Evolutionary conservation across 1,284 basidiomycete genomes (phyloP).

Genomic region (Cryptococcus sp.): DNA sequence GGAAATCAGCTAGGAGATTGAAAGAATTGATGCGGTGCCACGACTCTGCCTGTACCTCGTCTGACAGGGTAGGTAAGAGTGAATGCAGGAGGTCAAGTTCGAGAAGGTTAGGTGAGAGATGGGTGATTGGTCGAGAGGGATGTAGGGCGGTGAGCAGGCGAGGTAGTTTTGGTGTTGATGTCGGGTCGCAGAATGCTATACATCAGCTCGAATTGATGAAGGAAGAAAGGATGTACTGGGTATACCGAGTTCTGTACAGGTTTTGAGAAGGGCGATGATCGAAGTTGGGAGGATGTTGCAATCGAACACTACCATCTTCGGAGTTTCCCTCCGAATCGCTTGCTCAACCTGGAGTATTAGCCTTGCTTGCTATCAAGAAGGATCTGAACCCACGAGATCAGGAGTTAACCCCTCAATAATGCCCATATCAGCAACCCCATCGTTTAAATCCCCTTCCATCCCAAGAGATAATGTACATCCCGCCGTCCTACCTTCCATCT

Average conservation of each 20-base stretch:
- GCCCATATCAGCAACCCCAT: slow-evolving; percentile 88
- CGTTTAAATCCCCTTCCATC: slow-evolving; percentile 63
- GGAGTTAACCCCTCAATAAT: slow-evolving; percentile 58
- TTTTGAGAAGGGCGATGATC: slow-evolving; percentile 55
- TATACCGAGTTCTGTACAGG: slow-evolving; percentile 51
- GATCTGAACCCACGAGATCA: slow-evolving; percentile 50
- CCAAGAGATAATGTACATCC: slow-evolving; percentile 73
- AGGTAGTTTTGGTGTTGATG: slow-evolving; percentile 73
- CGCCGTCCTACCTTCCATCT: slow-evolving; percentile 10
- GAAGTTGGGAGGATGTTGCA: slow-evolving; percentile 65
- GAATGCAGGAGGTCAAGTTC: slow-evolving; percentile 68
- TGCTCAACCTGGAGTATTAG: slow-evolving; percentile 10
- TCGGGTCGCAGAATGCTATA: slow-evolving; percentile 63
- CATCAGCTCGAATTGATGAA: slow-evolving; percentile 1
- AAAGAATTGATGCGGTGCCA: slow-evolving; percentile 57
- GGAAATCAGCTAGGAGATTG: slow-evolving; percentile 60
- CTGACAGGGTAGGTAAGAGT: slow-evolving; percentile 5
- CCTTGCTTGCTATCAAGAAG: background rate
- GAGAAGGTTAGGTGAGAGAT: slow-evolving; percentile 71
- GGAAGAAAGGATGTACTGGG: slow-evolving; percentile 51
- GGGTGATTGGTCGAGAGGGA: slow-evolving; percentile 53
- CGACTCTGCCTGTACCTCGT: background rate
- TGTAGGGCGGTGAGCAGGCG: slow-evolving; percentile 64
- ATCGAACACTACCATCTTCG: slow-evolving; percentile 70
- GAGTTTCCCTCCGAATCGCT: slow-evolving; percentile 41